phyloP scores from a whole-genome alignment of 177 flowering plant species.

The Telopea speciosissima region DNA sequence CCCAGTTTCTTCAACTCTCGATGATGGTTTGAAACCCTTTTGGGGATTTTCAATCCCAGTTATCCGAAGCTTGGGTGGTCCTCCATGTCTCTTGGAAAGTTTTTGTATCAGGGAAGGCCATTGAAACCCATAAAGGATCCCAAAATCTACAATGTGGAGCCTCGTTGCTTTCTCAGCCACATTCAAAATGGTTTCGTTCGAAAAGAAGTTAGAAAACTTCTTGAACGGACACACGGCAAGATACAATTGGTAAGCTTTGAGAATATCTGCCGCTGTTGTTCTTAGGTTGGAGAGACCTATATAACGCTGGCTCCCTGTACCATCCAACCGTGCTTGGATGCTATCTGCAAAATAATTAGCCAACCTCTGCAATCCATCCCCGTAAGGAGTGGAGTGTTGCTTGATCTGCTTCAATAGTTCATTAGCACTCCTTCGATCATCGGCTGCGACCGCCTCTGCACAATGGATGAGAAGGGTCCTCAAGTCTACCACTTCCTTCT shows the following conservation, averaged over 20 bases:
- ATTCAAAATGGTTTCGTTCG: constrained; percentile 43
- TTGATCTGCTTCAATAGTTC: constrained; percentile 65
- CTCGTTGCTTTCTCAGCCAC: constrained; percentile 30
- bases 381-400: constrained; percentile 63
- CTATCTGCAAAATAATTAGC: constrained; percentile 68
- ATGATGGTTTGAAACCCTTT: constrained; percentile 76
- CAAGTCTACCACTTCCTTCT: constrained; percentile 69
- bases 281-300: constrained; percentile 40
- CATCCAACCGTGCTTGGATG: constrained; percentile 76
- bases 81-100: constrained; percentile 47
- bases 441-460: constrained; percentile 76
- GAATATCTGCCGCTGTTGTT: constrained; percentile 50
- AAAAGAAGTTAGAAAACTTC: constrained; percentile 47
- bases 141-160: constrained; percentile 74
- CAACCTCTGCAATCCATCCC: constrained; percentile 70
- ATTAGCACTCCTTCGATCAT: constrained; percentile 51
- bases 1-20: constrained; percentile 71
- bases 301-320: constrained; percentile 68
- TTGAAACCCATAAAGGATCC: constrained; percentile 78
- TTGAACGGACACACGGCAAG: constrained; percentile 71
- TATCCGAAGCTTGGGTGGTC: constrained; percentile 68
- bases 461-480: constrained; percentile 57
- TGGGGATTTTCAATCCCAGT: constrained; percentile 82
- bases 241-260: constrained; percentile 61
- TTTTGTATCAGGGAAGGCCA: constrained; percentile 76